A percentile compares a stretch with the other conserved stretches of the same genome.
phyloP scores from a whole-genome alignment of 192 early-diverging fungal genomes.

The Backusella luteola region DNA sequence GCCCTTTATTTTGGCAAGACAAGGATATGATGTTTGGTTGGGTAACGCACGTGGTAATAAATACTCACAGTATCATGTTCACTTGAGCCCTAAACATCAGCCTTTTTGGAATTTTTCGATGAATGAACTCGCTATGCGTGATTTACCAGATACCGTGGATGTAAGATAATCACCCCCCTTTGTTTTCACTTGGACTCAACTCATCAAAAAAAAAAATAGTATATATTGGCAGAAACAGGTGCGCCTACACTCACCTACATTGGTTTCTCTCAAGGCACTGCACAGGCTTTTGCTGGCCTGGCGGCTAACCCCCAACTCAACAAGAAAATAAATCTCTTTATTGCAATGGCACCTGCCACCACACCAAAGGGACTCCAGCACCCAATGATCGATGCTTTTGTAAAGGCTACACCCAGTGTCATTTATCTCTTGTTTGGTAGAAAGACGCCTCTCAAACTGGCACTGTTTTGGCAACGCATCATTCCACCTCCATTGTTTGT shows the following conservation, averaged over 20 bases:
- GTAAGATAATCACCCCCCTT: slow-evolving; percentile 36
- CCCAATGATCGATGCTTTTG: slow-evolving; percentile 76
- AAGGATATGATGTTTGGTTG: slow-evolving; percentile 95
- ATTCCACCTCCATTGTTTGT: slow-evolving; percentile 75
- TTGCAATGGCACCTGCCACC: slow-evolving; percentile 88
- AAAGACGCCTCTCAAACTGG: slow-evolving; percentile 74
- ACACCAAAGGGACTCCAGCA: slow-evolving; percentile 83
- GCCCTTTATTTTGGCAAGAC: slow-evolving; percentile 83
- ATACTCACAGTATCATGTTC: slow-evolving; percentile 84
- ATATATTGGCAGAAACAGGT: slow-evolving; percentile 83
- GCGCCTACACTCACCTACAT: slow-evolving; percentile 84
- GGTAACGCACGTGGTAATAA: slow-evolving; percentile 95
- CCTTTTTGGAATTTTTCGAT: slow-evolving; percentile 94
- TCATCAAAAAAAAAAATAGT: slow-evolving; percentile 35
- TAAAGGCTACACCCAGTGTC: slow-evolving; percentile 82
- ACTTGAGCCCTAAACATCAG: slow-evolving; percentile 59
- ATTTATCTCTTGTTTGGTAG: slow-evolving; percentile 87
- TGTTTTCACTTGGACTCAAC: not conserved
- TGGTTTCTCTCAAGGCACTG: slow-evolving; percentile 95
- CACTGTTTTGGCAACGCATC: slow-evolving; percentile 83
- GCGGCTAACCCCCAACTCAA: slow-evolving; percentile 79
- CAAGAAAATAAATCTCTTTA: slow-evolving; percentile 82
- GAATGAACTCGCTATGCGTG: slow-evolving; percentile 85
- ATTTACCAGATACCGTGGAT: slow-evolving; percentile 84
- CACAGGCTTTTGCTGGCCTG: slow-evolving; percentile 85